phyloP scores from a whole-genome alignment of 495 filamentous ascomycete species.

The Xylaria palmicola region DNA sequence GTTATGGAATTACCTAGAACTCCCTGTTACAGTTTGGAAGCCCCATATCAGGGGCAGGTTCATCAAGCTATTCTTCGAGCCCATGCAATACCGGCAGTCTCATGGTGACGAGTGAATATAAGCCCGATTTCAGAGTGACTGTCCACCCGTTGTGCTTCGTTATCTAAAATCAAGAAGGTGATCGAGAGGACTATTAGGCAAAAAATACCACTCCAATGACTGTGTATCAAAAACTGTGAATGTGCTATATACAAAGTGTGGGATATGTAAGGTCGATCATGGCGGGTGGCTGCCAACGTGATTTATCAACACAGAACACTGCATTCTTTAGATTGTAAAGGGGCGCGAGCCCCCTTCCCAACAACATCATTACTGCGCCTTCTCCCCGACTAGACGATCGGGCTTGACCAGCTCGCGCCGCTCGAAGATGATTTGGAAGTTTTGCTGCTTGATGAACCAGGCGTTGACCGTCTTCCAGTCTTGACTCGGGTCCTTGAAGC shows the following conservation, averaged over 20 bases:
- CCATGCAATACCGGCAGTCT: too few species aligned
- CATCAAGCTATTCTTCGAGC: too few species aligned
- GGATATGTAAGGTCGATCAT: background rate
- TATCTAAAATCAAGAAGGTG: background rate
- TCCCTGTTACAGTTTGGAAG: too few species aligned
- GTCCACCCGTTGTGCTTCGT: too few species aligned
- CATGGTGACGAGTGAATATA: too few species aligned
- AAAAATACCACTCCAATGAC: background rate
- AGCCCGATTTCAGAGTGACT: too few species aligned
- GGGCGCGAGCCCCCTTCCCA: too few species aligned
- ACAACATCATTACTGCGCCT: background rate
- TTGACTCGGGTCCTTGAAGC: conserved; percentile 55
- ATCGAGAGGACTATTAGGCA: background rate
- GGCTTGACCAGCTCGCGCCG: conserved; percentile 46
- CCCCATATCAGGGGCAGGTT: too few species aligned
- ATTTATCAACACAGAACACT: background rate
- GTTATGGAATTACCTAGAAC: too few species aligned
- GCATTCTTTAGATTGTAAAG: background rate
- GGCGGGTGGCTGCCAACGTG: background rate
- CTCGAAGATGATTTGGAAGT: conserved; percentile 60
- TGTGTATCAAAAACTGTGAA: background rate
- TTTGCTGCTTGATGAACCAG: conserved; percentile 70
- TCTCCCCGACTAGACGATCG: conserved; percentile 2
- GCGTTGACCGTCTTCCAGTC: conserved; percentile 69
- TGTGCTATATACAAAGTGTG: background rate